Evolutionary conservation across 2,329 filamentous ascomycete species (phyloP), one percentile per base, ranked within the genome.

Genomic region (Trichoderma sp.): DNA sequence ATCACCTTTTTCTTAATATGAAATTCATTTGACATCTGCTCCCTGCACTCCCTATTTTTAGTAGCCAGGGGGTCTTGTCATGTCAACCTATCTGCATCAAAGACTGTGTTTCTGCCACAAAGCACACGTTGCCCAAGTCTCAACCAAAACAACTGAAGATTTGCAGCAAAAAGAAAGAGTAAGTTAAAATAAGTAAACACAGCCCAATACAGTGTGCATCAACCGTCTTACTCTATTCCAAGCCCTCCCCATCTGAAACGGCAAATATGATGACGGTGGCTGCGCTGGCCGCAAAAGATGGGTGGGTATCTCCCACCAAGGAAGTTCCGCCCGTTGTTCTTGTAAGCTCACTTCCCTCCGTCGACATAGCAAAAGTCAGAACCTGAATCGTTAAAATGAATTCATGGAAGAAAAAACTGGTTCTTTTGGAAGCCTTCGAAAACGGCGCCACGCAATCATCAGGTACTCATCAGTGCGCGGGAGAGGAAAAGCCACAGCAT

Each of bases 381-480:
- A n/a, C 26, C 26, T 58, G 55, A 58, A n/a, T 58, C 28, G 57
- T 12, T 15, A 47, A 20, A 50, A 50, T n/a, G 17, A 50, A 13
- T 17, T 57, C 39, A 43, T 57, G 23, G 36, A 20, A 63, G 17
- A 30, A 30, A 30, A 30, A 50, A 47, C 30, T 20, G 26, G 17
- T 53, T 65, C 23, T 34, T 65, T 53, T 17, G 62, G 62, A 65
- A 65, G 50, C 43, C 62, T 65, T 65, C 62, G 43, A 65, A 65
- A 65, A 53, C 39, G 43, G 39, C 62, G 62, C 62, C 62, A 65
- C 53, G 59, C 23, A 47, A 68, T 68, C 53, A 61, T 32, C 13
- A 15, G 34, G 34, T 36, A 36, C 34, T 36, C 34, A 36, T 36
- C 34, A 36, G 34, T 36, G 34, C 34, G 34, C 34, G 17, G 26